A percentile compares a stretch with the other conserved stretches of the same genome.
phyloP scores from a whole-genome alignment of 1,139 yeast species.

The Suhomyces ambrosiae region DNA sequence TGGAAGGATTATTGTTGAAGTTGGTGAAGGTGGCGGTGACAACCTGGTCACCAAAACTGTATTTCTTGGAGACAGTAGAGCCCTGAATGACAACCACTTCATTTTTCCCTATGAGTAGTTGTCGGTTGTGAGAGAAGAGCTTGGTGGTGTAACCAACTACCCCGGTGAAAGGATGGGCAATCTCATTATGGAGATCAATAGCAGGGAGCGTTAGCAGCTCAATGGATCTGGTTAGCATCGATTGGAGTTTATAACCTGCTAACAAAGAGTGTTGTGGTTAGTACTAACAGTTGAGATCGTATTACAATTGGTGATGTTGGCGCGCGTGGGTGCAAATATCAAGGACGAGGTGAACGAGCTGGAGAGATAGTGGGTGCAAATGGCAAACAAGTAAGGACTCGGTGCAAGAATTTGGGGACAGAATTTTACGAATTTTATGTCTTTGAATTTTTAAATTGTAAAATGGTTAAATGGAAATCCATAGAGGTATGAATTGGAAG shows the following conservation, averaged over 20 bases:
- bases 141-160: conserved; percentile 19
- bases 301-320: neutral
- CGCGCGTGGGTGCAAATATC: conserved; percentile 8
- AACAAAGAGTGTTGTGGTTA: no score
- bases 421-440: no score
- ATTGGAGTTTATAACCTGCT: no score
- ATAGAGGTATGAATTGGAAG: no score
- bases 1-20: conserved; percentile 25
- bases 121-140: conserved; percentile 34
- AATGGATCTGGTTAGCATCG: conserved; percentile 11
- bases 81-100: conserved; percentile 53
- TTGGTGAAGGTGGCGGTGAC: conserved; percentile 52
- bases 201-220: conserved; percentile 23
- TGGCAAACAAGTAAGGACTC: neutral
- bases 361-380: neutral
- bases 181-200: conserved; percentile 19
- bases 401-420: neutral
- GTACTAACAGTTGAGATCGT: no score
- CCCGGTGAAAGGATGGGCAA: conserved; percentile 22
- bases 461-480: no score
- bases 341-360: neutral
- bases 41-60: conserved; percentile 49
- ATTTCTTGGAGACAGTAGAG: conserved; percentile 48
- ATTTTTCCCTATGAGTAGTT: conserved; percentile 28
- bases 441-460: no score